Base-by-base conservation (phyloP, 495 filamentous ascomycete genomes). In the Aspergillus avenaceus region DNA sequence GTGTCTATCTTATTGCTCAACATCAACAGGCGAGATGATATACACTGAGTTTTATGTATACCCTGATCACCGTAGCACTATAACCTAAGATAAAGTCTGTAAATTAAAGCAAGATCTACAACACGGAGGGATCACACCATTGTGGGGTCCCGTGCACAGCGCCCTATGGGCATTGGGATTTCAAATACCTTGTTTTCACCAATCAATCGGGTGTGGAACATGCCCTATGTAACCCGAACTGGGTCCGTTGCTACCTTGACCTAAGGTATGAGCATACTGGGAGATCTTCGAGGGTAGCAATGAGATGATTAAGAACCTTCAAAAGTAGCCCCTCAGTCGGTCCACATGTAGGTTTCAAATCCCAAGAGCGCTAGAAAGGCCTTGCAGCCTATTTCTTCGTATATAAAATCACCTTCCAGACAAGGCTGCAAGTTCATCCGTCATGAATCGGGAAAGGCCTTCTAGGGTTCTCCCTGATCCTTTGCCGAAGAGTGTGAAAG, bases 401-500 rank as follows among this genome's bases (percentile, higher is more conserved):
- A n/a, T n/a, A n/a, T n/a, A n/a, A n/a, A n/a, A n/a, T 16, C 13
- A 34, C 31, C 8, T 13, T 13, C 2, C 12, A 34, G 2, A 14
- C n/a, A 14, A 14, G 6, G 18, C n/a, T 16, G 2, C 6, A 34
- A 7, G 31, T n/a, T 16, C 18, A 18, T 41, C 29, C 19, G 51
- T 27, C 3, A 65, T 62, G 54, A 60, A 49, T 38, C 49, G 57
- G 13, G 25, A 22, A 2, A 59, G 43, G 28, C 41, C 49, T 21
- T 45, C 41, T 31, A 51, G 52, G 28, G 4, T 49, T 13, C 42
- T 41, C 8, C 38, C 48, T 8, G 56, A 58, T 12, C 53, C 59
- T 16, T 52, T 70, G 3, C 64, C 69, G 7, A 69, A 67, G 34
- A 70, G 65, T 28, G 66, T 72, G 41, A 75, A 74, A 45, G 63